These are phyloP conservation scores for Dalbergia cochinchinensis DNA, from an alignment of 306 rosid species.

Conservation along the genomic window DNA sequence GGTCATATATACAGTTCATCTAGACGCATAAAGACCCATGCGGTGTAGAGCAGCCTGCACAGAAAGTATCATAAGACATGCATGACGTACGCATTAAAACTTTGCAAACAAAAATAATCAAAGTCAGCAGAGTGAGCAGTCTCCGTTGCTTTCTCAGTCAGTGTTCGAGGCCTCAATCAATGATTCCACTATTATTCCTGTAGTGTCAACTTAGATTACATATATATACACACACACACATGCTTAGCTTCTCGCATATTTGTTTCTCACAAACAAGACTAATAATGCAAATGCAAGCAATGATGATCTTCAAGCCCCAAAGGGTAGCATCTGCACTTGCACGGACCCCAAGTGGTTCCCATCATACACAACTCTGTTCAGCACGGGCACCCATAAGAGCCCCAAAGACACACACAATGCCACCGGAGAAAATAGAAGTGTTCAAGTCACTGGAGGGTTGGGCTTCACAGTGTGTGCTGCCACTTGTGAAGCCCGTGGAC, in stretches of 20 bases:
- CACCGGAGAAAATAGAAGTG: background rate
- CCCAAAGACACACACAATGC: background rate
- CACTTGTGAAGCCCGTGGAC: slow-evolving; percentile 65
- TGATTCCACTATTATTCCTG: too few relatives aligned
- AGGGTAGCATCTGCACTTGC: background rate
- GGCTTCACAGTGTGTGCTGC: slow-evolving; percentile 38
- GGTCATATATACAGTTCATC: too few relatives aligned
- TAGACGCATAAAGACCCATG: too few relatives aligned
- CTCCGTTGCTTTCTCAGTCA: too few relatives aligned
- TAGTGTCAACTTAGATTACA: too few relatives aligned
- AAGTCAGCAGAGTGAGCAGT: too few relatives aligned
- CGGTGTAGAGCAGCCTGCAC: too few relatives aligned
- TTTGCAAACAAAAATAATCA: too few relatives aligned
- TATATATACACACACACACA: background rate
- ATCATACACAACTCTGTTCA: background rate
- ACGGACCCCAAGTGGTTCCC: background rate
- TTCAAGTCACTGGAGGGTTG: background rate
- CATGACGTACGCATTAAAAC: too few relatives aligned
- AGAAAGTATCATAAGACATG: too few relatives aligned
- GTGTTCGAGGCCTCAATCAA: too few relatives aligned
- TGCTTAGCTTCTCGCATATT: background rate
- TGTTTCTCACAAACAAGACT: background rate
- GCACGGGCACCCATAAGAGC: background rate
- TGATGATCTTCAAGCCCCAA: background rate
- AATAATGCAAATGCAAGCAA: background rate